A percentile compares a stretch with the other conserved stretches of the same genome.
phyloP scores from a whole-genome alignment of 176 grass and related monocot species.

The Metroxylon sagu region DNA sequence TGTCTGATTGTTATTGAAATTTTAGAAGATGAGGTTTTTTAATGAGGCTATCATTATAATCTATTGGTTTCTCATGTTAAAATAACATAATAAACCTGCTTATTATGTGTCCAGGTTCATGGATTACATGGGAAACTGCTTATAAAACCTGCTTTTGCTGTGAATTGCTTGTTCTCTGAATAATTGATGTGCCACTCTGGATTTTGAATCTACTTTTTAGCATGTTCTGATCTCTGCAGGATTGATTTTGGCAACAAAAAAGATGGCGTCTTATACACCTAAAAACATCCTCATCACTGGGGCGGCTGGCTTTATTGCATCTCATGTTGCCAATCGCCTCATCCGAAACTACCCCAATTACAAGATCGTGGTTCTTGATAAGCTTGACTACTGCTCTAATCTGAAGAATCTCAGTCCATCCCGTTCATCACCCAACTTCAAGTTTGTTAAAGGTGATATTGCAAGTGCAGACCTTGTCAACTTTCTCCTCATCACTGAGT shows the following conservation, averaged over 20 bases:
- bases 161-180: too few species aligned
- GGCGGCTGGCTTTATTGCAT: conserved; percentile 73
- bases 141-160: too few species aligned
- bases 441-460: conserved; percentile 88
- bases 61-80: too few species aligned
- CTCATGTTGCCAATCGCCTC: conserved; percentile 70
- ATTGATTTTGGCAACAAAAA: conserved; percentile 1
- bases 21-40: too few species aligned
- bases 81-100: too few species aligned
- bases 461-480: conserved; percentile 81
- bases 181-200: too few species aligned
- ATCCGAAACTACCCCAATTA: conserved; percentile 65
- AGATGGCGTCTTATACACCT: conserved; percentile 38
- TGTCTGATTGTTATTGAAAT: too few species aligned
- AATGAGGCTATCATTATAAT: too few species aligned
- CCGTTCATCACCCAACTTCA: conserved; percentile 58
- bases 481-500: conserved; percentile 78
- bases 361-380: conserved; percentile 82
- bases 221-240: too few species aligned
- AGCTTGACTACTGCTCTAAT: conserved; percentile 92
- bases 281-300: conserved; percentile 83
- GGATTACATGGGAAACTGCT: too few species aligned
- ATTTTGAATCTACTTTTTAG: too few species aligned
- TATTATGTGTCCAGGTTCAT: too few species aligned
- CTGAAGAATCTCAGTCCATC: conserved; percentile 66